Evolutionary conservation across 2,329 filamentous ascomycete species (phyloP), one percentile per base, ranked within the genome.

Genomic region (Ophiostoma australiae): DNA sequence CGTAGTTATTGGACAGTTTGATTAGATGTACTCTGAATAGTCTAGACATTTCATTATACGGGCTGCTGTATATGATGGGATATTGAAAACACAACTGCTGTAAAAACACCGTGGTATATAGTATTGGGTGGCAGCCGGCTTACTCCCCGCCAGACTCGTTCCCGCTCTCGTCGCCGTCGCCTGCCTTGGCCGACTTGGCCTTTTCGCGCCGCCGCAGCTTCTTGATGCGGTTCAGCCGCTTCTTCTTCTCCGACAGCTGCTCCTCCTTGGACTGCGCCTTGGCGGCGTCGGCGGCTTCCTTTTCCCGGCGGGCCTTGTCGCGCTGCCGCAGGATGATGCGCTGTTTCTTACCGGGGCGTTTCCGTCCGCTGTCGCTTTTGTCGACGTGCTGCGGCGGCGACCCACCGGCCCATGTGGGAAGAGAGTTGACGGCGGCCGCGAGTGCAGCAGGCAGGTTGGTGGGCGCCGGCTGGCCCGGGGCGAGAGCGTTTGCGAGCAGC

Each of bases 191-290:
- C 1, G 69, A 84, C 76, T 82, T 86, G 73, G 84, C 85, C 78
- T 89, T 89, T 63, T 83, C 82, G 75, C 84, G 83, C 76, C 83
- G 82, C 77, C 86, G 85, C 72, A 88, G 74, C 80, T 89, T 89
- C 80, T 86, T 88, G 75, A 84, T 77, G 71, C 85, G 79, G 74
- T 90, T 90, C 73, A 87, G 76, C 74, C 86, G 81, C 79, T 87
- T 87, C 80, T 87, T 88, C 81, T 89, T 89, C 70, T 88, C 86
- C 75, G 81, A 83, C 39, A 88, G 74, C 68, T 84, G 83, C 74
- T 87, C 83, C 76, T 87, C 86, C 78, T 87, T 89, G 23, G 81
- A 80, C 73, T 80, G 73, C 68, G 79, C 75, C 70, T 81, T 81
- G 73, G 77, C 80, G 35, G 76, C 78, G 4, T 76, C 78, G 71